Base-by-base conservation (phyloP, 1,139 yeast genomes). In the Suhomyces taliae region DNA sequence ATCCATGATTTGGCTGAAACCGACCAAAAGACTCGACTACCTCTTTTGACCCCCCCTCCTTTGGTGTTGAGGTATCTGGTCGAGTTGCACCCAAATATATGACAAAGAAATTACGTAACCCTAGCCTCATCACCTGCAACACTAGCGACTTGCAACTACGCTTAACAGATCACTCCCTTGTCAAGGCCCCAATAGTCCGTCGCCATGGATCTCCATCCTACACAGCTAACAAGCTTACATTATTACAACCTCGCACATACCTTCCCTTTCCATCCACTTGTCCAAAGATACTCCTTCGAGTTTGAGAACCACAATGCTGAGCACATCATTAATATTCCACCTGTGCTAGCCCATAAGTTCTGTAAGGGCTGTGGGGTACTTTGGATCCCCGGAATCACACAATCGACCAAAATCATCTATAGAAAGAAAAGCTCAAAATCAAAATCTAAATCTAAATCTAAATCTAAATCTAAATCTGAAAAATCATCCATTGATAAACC, bases 311-410 rank as follows among this genome's bases (percentile, higher is more conserved):
- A 60, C 41, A 64, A 64, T 27, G 49, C 53, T 29, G 62, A 61
- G 14, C 60, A 66, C 44, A 50, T 55, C 29, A 58, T 71, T 37
- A 65, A 60, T 37, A 55, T 70, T 29, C 75, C 78, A 0, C 57
- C 58, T 5, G 39, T 44, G 15, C 39, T 55, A 45, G 47, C 53
- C 7, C 60, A 56, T 50, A 75, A 70, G 52, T 72, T 71, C 53
- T 82, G 87, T 53, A 57, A 61, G 1, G 55, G 58, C 12, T 82
- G 87, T 59, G 78, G 79, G 2, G 55, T 63, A 6, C 55, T 78
- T 4, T 64, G 67, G 41, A 64, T 82, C 1, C 79, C 84, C 0
- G 82, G 82, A 0, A 47, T 74, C 24, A 81, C 75, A 27, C 59
- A 72, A 27, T 48, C 60, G 8, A 59, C 64, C 59, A 55, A 67